These are phyloP conservation scores for Populus hybrid DNA, from an alignment of 441 rosid species.

Conservation along the genomic window DNA sequence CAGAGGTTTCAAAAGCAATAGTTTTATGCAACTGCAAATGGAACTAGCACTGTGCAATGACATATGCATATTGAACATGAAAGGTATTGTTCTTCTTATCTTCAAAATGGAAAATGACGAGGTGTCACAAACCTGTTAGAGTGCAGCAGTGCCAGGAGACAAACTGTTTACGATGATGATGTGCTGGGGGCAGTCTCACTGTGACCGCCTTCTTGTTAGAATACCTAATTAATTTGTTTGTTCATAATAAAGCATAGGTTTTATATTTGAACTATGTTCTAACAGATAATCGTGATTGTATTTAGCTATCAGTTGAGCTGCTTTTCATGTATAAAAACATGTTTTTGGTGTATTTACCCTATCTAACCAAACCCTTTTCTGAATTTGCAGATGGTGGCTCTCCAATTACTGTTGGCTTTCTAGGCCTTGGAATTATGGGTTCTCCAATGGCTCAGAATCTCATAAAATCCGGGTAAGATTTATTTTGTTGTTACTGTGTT, in stretches of 20 bases:
- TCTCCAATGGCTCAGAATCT: constrained; percentile 92
- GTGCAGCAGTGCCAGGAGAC: background rate
- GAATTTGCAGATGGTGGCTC: constrained; percentile 43
- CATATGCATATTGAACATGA: background rate
- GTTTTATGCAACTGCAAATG: background rate
- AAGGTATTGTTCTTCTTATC: background rate
- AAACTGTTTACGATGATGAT: background rate
- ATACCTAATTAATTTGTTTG: background rate
- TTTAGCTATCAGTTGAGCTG: background rate
- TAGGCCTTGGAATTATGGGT: constrained; percentile 95
- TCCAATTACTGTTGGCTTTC: constrained; percentile 61
- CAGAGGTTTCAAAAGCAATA: background rate
- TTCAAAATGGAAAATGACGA: background rate
- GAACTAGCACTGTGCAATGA: background rate
- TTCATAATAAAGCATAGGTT: background rate
- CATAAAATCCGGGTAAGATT: constrained; percentile 73
- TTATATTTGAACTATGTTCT: background rate
- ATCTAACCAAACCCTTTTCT: constrained; percentile 4
- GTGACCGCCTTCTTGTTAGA: background rate
- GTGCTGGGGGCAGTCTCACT: background rate
- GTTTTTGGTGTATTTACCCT: background rate
- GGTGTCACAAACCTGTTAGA: background rate
- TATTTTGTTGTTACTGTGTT: background rate
- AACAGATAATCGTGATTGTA: background rate
- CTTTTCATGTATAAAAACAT: background rate